Conservation (phyloP, 306 rosid species). For the Cicer yamashitae region DNA sequence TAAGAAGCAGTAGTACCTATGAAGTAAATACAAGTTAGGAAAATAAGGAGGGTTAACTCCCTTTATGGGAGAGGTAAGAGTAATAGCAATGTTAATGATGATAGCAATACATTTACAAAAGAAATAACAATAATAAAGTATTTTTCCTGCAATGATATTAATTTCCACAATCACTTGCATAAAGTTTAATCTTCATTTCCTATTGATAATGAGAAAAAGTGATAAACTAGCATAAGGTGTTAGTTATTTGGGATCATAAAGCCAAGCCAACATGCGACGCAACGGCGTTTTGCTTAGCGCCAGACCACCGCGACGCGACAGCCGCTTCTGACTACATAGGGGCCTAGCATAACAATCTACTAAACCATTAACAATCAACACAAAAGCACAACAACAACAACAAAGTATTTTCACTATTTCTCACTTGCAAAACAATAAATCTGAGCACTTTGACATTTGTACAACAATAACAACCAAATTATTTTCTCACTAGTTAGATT, state of each 20-base stretch:
- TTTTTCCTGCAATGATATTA: not conserved
- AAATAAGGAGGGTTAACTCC: slow-evolving; percentile 17
- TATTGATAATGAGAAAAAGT: no score
- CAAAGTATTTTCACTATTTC: not conserved
- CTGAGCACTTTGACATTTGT: not conserved
- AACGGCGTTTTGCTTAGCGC: no score
- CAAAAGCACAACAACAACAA: not conserved
- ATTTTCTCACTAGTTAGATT: not conserved
- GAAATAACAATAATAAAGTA: slow-evolving; percentile 1
- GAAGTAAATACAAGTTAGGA: slow-evolving; percentile 17
- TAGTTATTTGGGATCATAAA: no score
- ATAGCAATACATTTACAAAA: not conserved
- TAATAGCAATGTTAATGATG: not conserved
- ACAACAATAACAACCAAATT: not conserved
- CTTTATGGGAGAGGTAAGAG: not conserved
- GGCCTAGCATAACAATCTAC: not conserved
- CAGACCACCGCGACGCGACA: no score
- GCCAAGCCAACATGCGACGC: no score
- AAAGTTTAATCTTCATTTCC: not conserved
- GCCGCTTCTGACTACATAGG: no score
- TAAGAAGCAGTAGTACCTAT: slow-evolving; percentile 84
- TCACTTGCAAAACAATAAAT: not conserved
- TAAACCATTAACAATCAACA: not conserved
- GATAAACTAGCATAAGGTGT: no score
- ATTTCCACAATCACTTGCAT: not conserved